Base-by-base conservation (phyloP, 306 rosid species). In the Corylus heterophylla region DNA sequence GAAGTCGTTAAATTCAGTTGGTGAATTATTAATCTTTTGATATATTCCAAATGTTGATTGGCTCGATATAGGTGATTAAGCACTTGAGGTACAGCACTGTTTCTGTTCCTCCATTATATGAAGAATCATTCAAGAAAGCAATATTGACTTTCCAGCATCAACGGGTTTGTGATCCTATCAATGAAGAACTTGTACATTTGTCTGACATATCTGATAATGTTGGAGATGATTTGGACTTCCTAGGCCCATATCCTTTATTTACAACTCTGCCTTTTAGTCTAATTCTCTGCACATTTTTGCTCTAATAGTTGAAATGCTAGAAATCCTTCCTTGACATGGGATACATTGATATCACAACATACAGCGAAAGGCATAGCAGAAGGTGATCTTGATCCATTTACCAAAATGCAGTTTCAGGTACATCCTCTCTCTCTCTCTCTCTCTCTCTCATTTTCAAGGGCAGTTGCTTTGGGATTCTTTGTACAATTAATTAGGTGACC, bases 191-290 rank as follows among this genome's bases (percentile, higher is more conserved):
- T 72, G 93, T 89, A 44, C 92, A 93, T 80, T 88, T 93, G 83
- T 88, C 90, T 47, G 78, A 74, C 74, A 75, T 88, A 48, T 81
- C 90, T 51, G 85, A 80, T 68, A 77, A 83, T 81, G 56, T 82
- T 73, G 91, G 88, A 25, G 92, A 87, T 25, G 90, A 87, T 77
- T 79, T 89, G 63, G 92, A 95, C 84, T 95, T 95, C 80, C 80
- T 95, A 78, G 99, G 99, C 82, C 96, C 98, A 91, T 94, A 94
- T 94, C 98, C 98, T 94, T 84, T 63, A 8, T 56, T 48, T 50
- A 63, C 63, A 59, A 12, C 61, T 81, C 67, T 73, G 35, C 66
- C 17, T 80, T 37, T 22, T 48, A 31, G 56, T 4, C 69, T 75
- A 68, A 54, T 51, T 68, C 79, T 66, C 29, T 27, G 69, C 58